Conservation (phyloP, 495 filamentous ascomycete species). For the Talaromyces liani region DNA sequence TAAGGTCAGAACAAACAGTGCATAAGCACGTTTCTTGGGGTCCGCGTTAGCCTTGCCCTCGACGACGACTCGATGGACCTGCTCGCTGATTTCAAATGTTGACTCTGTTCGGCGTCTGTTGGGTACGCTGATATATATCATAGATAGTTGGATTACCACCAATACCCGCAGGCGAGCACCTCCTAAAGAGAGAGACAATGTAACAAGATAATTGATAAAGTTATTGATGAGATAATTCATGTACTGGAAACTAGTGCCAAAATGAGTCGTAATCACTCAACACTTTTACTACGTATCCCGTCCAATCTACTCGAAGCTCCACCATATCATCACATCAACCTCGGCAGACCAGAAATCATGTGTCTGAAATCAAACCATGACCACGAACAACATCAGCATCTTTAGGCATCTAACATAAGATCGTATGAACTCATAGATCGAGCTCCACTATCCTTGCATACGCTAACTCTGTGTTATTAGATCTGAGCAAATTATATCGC, state of each 20-base stretch:
- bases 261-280: background rate
- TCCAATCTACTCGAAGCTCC: background rate
- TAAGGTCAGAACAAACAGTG: too few species aligned
- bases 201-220: too few species aligned
- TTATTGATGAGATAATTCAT: too few species aligned
- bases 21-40: too few species aligned
- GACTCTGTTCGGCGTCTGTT: too few species aligned
- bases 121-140: too few species aligned
- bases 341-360: background rate
- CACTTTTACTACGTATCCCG: background rate
- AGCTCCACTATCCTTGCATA: background rate
- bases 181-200: too few species aligned
- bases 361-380: background rate
- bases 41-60: too few species aligned
- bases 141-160: too few species aligned
- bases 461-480: background rate
- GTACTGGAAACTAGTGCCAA: background rate
- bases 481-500: background rate
- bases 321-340: background rate
- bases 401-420: background rate
- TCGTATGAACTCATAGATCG: background rate
- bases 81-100: too few species aligned
- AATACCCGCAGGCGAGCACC: too few species aligned
- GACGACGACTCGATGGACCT: too few species aligned
- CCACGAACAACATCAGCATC: background rate